Base-by-base conservation (phyloP, 306 rosid genomes). In the Bauhinia variegata region DNA sequence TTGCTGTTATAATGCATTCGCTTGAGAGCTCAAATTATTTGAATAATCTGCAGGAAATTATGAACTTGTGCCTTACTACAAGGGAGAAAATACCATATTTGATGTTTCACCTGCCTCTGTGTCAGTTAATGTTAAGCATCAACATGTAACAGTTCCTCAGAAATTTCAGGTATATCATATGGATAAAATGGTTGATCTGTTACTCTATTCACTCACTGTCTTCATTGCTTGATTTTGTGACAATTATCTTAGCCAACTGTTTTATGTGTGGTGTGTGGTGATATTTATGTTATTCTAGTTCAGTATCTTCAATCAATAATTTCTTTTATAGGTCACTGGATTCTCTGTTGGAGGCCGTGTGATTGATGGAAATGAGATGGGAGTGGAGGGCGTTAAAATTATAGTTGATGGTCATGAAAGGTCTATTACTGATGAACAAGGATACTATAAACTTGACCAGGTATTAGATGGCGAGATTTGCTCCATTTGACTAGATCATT, bases 381-480 rank as follows among this genome's bases (percentile, higher is more conserved):
- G 99, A 59, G 91, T 93, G 60, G 95, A 86, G 71, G 95, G 97
- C 60, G 99, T 88, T 63, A 83, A 83, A 81, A 82, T 93, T 77
- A 82, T 82, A 50, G 92, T 93, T 74, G 99, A 93, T 82, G 97
- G 97, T 61, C 85, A 87, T 82, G 92, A 86, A 79, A 88, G 97
- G 80, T 84, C 85, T 31, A 76, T 85, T 78, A 90, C 99, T n/a
- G 97, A 88, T 75, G 86, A 70, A 75, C 84, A 88, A 81, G 99
- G 99, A 54, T 90, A 86, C 80, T 93, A 93, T 76, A 93, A 88
- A 82, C 99, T 93, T 68, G 99, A 93, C 75, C 99, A 90, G 97
- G 99, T 93, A 83, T 37, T 46, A 13, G 53, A 57, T 79, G 41
- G 5, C 37, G 53, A 47, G 50, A 48, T 46, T 48, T 62, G 39